phyloP scores from a whole-genome alignment of 306 rosid genomes.

The Begonia peltatifolia region DNA sequence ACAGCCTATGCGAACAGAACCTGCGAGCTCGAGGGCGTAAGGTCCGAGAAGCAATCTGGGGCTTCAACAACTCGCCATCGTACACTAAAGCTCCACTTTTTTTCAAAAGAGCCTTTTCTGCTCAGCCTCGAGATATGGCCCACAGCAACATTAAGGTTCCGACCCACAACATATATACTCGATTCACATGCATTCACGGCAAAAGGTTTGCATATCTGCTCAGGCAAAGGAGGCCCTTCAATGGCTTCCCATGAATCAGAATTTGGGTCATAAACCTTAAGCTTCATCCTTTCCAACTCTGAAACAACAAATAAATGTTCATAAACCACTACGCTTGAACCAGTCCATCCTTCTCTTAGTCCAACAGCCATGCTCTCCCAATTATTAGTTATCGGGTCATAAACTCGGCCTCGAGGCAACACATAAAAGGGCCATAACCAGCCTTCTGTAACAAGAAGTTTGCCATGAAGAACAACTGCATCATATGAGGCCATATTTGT shows the following conservation, averaged over 20 bases:
- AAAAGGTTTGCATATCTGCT: conserved; percentile 91
- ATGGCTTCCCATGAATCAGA: conserved; percentile 79
- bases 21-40: conserved; percentile 94
- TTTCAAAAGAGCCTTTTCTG: conserved; percentile 21
- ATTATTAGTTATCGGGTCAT: conserved; percentile 60
- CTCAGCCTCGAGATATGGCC: conserved; percentile 55
- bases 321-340: conserved; percentile 77
- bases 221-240: conserved; percentile 79
- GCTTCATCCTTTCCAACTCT: conserved; percentile 83
- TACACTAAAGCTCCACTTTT: conserved; percentile 56
- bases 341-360: conserved; percentile 97
- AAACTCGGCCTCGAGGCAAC: conserved; percentile 87
- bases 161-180: conserved; percentile 71
- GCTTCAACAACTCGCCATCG: conserved; percentile 72
- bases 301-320: conserved; percentile 85
- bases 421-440: conserved; percentile 98
- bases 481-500: conserved; percentile 92
- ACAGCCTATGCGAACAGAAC: conserved; percentile 65
- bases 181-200: conserved; percentile 64
- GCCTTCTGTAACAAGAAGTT: conserved; percentile 87
- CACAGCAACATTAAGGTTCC: conserved; percentile 73
- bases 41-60: conserved; percentile 54
- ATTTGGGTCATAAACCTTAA: conserved; percentile 67
- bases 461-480: conserved; percentile 79
- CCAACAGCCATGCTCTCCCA: conserved; percentile 94